A percentile compares a stretch with the other conserved stretches of the same genome.
phyloP scores from a whole-genome alignment of 78 protist species.

The Dictyostelium firmibasis region DNA sequence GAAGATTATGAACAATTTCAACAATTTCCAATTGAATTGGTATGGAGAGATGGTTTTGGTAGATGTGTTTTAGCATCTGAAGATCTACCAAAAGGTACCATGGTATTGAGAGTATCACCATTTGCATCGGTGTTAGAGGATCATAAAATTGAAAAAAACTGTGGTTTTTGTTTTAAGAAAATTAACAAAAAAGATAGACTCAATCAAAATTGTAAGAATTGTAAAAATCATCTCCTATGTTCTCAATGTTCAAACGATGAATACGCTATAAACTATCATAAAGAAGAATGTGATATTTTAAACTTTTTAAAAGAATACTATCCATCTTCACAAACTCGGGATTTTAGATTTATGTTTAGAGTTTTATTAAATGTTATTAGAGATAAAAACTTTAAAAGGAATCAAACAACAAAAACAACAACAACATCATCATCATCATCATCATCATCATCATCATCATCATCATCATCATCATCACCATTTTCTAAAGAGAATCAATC shows the following conservation, averaged over 20 bases:
- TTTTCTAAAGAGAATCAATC: neutral
- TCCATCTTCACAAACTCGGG: slow-evolving; percentile 19
- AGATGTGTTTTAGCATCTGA: slow-evolving; percentile 21
- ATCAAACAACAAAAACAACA: neutral
- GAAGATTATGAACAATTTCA: slow-evolving; percentile 21
- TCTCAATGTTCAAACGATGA: neutral
- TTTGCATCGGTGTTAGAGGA: slow-evolving; percentile 7
- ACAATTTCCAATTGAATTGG: slow-evolving; percentile 39
- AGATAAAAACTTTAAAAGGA: neutral
- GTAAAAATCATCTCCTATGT: slow-evolving; percentile 20
- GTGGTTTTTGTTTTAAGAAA: slow-evolving; percentile 27
- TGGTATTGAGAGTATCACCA: slow-evolving; percentile 28
- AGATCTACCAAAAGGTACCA: slow-evolving; percentile 20
- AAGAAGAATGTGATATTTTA: slow-evolving; percentile 47
- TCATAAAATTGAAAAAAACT: neutral
- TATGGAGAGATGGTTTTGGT: slow-evolving; percentile 42
- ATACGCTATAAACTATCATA: neutral
- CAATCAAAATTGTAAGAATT: neutral
- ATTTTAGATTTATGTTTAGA: slow-evolving; percentile 54
- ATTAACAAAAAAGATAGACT: neutral
- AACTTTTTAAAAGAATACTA: neutral
- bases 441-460: neutral
- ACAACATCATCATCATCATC: too few species aligned
- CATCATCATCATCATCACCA: neutral
- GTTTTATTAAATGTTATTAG: neutral